phyloP scores from a whole-genome alignment of 495 filamentous ascomycete species.

The Podospora australis region DNA sequence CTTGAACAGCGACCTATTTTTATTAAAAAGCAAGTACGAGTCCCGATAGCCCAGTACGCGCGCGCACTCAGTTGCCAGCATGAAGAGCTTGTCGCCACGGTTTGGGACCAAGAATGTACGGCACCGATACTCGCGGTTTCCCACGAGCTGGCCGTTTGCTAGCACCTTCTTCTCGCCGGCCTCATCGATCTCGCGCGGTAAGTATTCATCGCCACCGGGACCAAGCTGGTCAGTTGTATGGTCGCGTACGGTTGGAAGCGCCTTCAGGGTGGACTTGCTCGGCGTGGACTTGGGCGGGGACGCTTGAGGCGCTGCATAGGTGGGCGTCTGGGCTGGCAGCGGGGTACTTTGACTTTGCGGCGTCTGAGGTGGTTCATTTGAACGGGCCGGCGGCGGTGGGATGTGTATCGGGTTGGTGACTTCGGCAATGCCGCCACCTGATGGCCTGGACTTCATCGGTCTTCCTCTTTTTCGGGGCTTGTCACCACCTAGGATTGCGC shows the following conservation, averaged over 20 bases:
- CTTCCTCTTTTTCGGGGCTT: slow-evolving; percentile 81
- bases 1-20: slow-evolving; percentile 94
- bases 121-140: slow-evolving; percentile 83
- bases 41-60: slow-evolving; percentile 91
- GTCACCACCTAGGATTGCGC: slow-evolving; percentile 40
- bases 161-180: slow-evolving; percentile 92
- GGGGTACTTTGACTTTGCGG: slow-evolving; percentile 68
- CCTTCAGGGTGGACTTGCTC: slow-evolving; percentile 88
- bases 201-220: slow-evolving; percentile 89
- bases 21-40: slow-evolving; percentile 98
- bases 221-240: slow-evolving; percentile 96
- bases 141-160: slow-evolving; percentile 70
- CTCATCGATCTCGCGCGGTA: slow-evolving; percentile 88
- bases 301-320: slow-evolving; percentile 55
- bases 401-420: slow-evolving; percentile 45
- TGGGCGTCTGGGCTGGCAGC: slow-evolving; percentile 52
- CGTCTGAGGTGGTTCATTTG: slow-evolving; percentile 53
- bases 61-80: slow-evolving; percentile 97
- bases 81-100: slow-evolving; percentile 89
- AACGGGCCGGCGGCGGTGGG: slow-evolving; percentile 32
- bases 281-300: slow-evolving; percentile 81
- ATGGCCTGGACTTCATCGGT: slow-evolving; percentile 60
- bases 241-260: slow-evolving; percentile 89
- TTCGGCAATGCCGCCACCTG: slow-evolving; percentile 41
- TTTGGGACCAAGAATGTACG: slow-evolving; percentile 89